Conservation (phyloP, 768 basidiomycete genomes). For the Amanita pallidorosea region DNA sequence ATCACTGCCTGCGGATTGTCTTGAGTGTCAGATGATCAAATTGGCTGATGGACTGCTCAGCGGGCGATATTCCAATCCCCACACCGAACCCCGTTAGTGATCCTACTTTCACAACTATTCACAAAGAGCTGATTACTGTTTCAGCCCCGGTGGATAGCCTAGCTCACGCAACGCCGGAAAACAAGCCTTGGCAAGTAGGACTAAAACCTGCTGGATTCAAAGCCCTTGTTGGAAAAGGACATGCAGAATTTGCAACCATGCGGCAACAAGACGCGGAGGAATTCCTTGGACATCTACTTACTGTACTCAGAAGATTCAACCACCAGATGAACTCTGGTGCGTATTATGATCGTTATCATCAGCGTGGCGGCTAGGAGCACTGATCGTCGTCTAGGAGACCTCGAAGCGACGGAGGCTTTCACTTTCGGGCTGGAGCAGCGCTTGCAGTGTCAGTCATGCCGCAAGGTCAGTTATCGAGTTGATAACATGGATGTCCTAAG, state of each 20-base stretch:
- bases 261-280: slow-evolving; percentile 95
- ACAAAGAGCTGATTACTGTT: too few relatives aligned
- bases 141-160: too few relatives aligned
- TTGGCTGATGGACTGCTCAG: slow-evolving; percentile 87
- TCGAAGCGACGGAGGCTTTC: slow-evolving; percentile 64
- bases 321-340: too few relatives aligned
- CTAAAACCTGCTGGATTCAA: slow-evolving; percentile 80
- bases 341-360: too few relatives aligned
- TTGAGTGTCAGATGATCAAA: slow-evolving; percentile 95
- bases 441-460: slow-evolving; percentile 72
- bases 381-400: too few relatives aligned
- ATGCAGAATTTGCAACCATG: slow-evolving; percentile 94
- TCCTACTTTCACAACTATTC: too few relatives aligned
- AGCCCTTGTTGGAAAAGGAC: slow-evolving; percentile 81
- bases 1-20: slow-evolving; percentile 65
- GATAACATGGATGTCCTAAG: slow-evolving; percentile 73
- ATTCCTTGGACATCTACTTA: slow-evolving; percentile 78
- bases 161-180: not conserved
- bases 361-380: too few relatives aligned
- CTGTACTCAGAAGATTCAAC: slow-evolving; percentile 55
- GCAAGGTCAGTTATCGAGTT: slow-evolving; percentile 70
- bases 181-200: slow-evolving; percentile 67
- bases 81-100: slow-evolving; percentile 11
- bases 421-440: slow-evolving; percentile 80
- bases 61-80: slow-evolving; percentile 74